Evolutionary conservation across 2,329 filamentous ascomycete genomes (phyloP), one percentile per base, ranked within the genome.

Genomic region (Colletotrichum orchidophilum): DNA sequence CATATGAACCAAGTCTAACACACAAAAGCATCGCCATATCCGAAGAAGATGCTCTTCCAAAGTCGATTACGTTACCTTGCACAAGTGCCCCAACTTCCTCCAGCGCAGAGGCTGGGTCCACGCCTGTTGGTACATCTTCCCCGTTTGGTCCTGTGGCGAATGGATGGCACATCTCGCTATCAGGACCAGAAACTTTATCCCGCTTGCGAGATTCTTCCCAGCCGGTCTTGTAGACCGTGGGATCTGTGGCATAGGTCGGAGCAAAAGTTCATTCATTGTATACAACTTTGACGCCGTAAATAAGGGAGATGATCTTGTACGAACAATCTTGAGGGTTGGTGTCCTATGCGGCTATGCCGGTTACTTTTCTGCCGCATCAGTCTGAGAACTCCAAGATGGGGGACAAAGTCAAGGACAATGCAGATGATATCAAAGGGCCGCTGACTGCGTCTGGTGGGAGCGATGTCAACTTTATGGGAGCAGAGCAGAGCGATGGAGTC

Each of bases 401-500:
- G 3, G 39, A 46, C n/a, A 1, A 8, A 7, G 18, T 46, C 15
- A 46, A 46, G 15, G 39, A 8, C 39, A 0, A 46, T n/a, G 39
- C 39, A 8, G 18, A 0, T 42, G 18, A 18, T 3, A 3, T 42
- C 15, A 18, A 9, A 18, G 6, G 6, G 15, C 18, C 6, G 3
- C 15, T n/a, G 1, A 3, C 39, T 42, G 0, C 39, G 7, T 18
- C 18, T 1, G 2, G 6, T n/a, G 15, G 12, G 2, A 42, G n/a
- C n/a, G n/a, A n/a, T n/a, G n/a, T n/a, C n/a, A n/a, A n/a, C n/a
- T n/a, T n/a, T n/a, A n/a, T n/a, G n/a, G n/a, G n/a, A n/a, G n/a
- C n/a, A n/a, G n/a, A n/a, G n/a, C n/a, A n/a, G n/a, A n/a, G n/a
- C n/a, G n/a, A n/a, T n/a, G n/a, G n/a, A n/a, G n/a, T n/a, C n/a